Evolutionary conservation across 2,329 filamentous ascomycete genomes (phyloP), one percentile per base, ranked within the genome.

Genomic region (Alternaria sp.): DNA sequence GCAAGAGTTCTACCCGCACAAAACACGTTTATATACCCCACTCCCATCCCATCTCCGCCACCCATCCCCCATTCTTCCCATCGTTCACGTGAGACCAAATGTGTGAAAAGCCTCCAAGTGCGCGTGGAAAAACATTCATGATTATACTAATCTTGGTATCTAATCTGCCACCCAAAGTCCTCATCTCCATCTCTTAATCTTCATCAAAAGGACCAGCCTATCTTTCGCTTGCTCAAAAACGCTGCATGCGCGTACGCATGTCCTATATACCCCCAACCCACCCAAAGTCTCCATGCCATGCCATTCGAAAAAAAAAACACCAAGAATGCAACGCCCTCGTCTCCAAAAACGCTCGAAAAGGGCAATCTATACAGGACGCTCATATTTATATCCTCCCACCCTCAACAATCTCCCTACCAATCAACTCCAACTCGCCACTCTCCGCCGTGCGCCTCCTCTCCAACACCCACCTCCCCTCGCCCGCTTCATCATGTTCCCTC

Each of bases 381-480:
- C 33, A 5, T 9, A 37, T 3, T 63, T 33, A 74, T 26, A 78
- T 78, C 46, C 75, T 81, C 64, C 82, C 83, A 0, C 87, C 87
- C 64, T 87, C 85, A 10, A 92, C 85, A 61, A 92, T 82, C 75
- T 91, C 87, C 57, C 90, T 82, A 47, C 87, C 89, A 4, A 91
- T 78, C n/a, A 92, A 78, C 73, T 91, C 88, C 57, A 90, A 78
- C 75, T 90, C 85, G 1, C 90, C 90, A 61, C 83, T 85, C 71
- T 92, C 90, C 1, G 84, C 88, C 3, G 89, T 91, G 37, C 90
- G 82, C 56, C 90, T 83, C 37, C 90, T 81, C 78, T 93, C 91
- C 69, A 93, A 81, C 8, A 93, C 87, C 91, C 90, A 93, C 49
- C 89, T 81, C 9, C 79, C 78, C 59, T 84, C 86, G 9, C 84